Percentiles rank a stretch among this genome's conserved stretches.
Evolutionary conservation across 768 basidiomycete genomes (phyloP).

Genomic region (Infundibulicybe gibba): DNA sequence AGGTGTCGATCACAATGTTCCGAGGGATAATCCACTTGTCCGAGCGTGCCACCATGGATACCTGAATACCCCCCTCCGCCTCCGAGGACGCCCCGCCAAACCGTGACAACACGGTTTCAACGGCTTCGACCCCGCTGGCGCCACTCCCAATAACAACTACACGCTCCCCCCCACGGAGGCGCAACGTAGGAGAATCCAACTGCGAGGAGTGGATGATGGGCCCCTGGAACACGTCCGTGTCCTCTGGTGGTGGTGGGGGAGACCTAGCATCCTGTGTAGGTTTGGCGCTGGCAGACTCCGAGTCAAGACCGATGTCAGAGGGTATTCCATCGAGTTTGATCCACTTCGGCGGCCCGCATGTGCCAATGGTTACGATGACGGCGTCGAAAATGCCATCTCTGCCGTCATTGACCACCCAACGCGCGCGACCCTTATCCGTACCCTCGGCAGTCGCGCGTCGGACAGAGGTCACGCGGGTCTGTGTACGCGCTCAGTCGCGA

Average conservation of each 20-base stretch:
- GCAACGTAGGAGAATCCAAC: slow-evolving; percentile 31
- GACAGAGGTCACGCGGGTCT: no score
- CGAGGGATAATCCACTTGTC: slow-evolving; percentile 49
- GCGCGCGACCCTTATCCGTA: slow-evolving; percentile 11
- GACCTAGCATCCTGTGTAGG: no score
- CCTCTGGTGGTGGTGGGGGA: not conserved
- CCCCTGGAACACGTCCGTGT: slow-evolving; percentile 26
- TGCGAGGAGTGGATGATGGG: slow-evolving; percentile 44
- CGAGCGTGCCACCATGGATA: slow-evolving; percentile 36
- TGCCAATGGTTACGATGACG: slow-evolving; percentile 44
- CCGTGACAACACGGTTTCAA: slow-evolving; percentile 23
- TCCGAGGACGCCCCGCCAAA: slow-evolving; percentile 15
- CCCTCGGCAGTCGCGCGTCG: no score
- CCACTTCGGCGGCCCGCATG: slow-evolving; percentile 45
- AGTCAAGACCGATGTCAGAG: slow-evolving; percentile 13
- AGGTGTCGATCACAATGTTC: slow-evolving; percentile 44
- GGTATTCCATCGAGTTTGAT: slow-evolving; percentile 42
- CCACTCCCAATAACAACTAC: slow-evolving; percentile 49
- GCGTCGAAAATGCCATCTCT: slow-evolving; percentile 46
- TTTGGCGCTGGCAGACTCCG: no score
- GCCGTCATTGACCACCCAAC: slow-evolving; percentile 47
- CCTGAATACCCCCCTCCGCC: slow-evolving; percentile 21
- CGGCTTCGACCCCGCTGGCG: slow-evolving; percentile 36
- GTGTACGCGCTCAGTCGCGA: no score
- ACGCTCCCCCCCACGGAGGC: slow-evolving; percentile 29